phyloP scores from a whole-genome alignment of 139 green algal species.

The Auxenochlorella protothecoides region DNA sequence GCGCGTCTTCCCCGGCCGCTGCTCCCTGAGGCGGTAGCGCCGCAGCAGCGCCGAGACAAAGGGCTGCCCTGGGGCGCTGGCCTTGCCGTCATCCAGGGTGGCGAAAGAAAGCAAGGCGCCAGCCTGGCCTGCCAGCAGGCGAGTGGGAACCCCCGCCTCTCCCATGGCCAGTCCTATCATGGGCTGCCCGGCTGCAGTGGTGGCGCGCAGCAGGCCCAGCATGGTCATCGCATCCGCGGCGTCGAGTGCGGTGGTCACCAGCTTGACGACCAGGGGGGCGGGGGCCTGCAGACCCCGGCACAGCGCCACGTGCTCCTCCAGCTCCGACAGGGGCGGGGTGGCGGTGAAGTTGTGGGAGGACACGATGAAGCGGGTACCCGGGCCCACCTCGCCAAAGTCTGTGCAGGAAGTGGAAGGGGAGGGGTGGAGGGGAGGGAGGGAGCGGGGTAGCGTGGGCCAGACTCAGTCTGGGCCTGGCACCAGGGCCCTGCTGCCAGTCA shows the following conservation, averaged over 20 bases:
- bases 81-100: too few species aligned
- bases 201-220: slow-evolving; percentile 47
- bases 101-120: slow-evolving; percentile 92
- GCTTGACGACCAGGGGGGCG: slow-evolving; percentile 85
- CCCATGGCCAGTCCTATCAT: slow-evolving; percentile 91
- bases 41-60: slow-evolving; percentile 35
- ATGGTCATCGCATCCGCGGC: slow-evolving; percentile 32
- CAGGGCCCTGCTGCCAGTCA: too few species aligned
- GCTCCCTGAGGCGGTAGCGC: slow-evolving; percentile 50
- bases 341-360: slow-evolving; percentile 82
- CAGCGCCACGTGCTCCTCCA: slow-evolving; percentile 55
- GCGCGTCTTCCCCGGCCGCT: slow-evolving; percentile 45
- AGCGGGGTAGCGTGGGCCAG: too few species aligned
- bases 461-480: too few species aligned
- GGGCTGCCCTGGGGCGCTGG: slow-evolving; percentile 25
- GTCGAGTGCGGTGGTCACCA: slow-evolving; percentile 77
- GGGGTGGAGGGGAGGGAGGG: neutral
- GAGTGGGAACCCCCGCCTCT: slow-evolving; percentile 65
- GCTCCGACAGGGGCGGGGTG: slow-evolving; percentile 53
- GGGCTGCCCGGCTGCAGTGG: slow-evolving; percentile 33
- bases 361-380: slow-evolving; percentile 77
- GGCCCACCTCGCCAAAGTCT: slow-evolving; percentile 36
- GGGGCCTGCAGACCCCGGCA: slow-evolving; percentile 1
- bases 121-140: slow-evolving; percentile 90
- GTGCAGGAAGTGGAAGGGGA: neutral